A percentile compares a stretch with the other conserved stretches of the same genome.
Conservation (phyloP, 1,139 yeast species). For the Sugiyamaella xylanicola region DNA sequence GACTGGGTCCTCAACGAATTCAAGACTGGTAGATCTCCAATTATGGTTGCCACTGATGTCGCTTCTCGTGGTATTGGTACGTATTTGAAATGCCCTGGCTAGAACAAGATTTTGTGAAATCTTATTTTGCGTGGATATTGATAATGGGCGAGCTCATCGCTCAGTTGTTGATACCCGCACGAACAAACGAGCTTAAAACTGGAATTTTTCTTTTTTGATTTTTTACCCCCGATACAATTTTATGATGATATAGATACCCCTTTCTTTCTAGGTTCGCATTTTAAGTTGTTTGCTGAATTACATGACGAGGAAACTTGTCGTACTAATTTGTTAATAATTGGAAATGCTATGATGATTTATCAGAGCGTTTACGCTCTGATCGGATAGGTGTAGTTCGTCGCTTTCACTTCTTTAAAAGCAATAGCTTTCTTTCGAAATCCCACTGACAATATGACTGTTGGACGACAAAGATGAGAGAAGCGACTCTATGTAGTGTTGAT, state of each 20-base stretch:
- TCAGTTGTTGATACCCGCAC: neutral
- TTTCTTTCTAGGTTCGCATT: neutral
- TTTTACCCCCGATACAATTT: slow-evolving; percentile 10
- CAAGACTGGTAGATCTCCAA: slow-evolving; percentile 87
- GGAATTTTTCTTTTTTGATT: slow-evolving; percentile 9
- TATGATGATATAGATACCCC: slow-evolving; percentile 8
- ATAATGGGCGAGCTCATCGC: neutral
- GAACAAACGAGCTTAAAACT: slow-evolving; percentile 2
- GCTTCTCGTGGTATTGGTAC: slow-evolving; percentile 99
- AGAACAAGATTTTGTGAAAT: slow-evolving; percentile 12
- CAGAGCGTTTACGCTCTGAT: neutral
- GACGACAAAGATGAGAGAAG: neutral
- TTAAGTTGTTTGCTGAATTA: neutral
- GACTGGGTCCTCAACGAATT: slow-evolving; percentile 97
- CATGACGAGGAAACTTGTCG: neutral
- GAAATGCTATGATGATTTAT: neutral
- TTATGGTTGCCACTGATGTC: slow-evolving; percentile 99
- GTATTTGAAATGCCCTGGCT: slow-evolving; percentile 46
- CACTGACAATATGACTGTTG: too few species aligned
- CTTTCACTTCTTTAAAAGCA: too few species aligned
- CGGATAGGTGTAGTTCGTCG: slow-evolving; percentile 1
- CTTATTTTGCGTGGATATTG: neutral
- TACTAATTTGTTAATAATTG: neutral
- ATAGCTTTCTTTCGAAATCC: too few species aligned
- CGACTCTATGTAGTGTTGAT: neutral